Evolutionary conservation across 371 early-diverging fungal species (phyloP), one percentile per base, ranked within the genome.

Genomic region (Basidiobolus heterosporus): DNA sequence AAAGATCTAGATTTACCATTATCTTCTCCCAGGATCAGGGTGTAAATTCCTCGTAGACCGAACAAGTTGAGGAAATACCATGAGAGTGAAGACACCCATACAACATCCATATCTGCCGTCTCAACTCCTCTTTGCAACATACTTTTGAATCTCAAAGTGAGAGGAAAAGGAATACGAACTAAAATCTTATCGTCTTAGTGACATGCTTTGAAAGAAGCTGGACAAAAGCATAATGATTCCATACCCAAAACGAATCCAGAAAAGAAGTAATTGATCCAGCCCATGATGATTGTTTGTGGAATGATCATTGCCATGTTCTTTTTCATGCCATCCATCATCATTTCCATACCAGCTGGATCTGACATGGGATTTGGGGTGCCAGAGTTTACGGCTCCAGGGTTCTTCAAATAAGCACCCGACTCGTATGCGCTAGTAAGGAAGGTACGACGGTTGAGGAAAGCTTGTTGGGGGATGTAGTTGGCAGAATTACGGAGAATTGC

Each of bases 31-130:
- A 96, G 65, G 50, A 96, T 75, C 22, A 94, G 72, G 30, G 86
- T 76, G 62, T 86, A 95, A 16, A 94, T 84, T 49, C 84, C 81
- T 46, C 82, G 79, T 30, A 96, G 73, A 55, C 97, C 97, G 72
- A 96, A 94, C 54, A 96, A 58, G 59, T 94, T 94, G 36, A 96
- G 62, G 61, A 96, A 96, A 70, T 96, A 96, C 95, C 94, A 95
- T 3, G 92, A 92, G 17, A 96, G 66, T 15, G 91, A 88, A 6
- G 91, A 91, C 1, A 96, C 97, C 94, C 95, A 96, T 21, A 80
- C 73, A 5, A 91, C 93, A 64, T 95, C 95, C 91, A 96, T 91
- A 60, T 95, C 88, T 16, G 77, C 69, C 0, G 97, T 94, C 53
- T 83, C 82, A n/a, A 96, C 82, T 39, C 94, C 95, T 44, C 85